Percentiles rank a stretch among this genome's conserved stretches.
These are phyloP conservation scores for Amylostereum areolatum DNA, from an alignment of 1,284 basidiomycete genomes.

Conservation along the genomic window DNA sequence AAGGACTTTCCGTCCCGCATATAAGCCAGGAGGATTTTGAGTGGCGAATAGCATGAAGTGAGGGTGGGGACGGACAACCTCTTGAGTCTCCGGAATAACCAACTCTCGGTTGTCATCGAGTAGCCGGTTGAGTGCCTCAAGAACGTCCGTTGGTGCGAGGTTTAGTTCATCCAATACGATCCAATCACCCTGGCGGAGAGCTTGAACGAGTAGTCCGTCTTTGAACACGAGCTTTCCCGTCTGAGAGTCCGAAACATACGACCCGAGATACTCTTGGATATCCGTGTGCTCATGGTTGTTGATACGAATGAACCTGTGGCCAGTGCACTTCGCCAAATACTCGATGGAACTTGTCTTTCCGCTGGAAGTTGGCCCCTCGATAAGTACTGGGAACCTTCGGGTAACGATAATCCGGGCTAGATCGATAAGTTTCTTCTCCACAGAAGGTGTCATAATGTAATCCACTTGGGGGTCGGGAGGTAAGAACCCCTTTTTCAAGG, in stretches of 20 bases:
- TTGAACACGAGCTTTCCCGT: constrained; percentile 93
- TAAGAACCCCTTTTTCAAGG: constrained; percentile 72
- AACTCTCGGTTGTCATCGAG: constrained; percentile 98
- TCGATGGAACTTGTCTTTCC: constrained; percentile 98
- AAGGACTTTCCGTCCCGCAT: constrained; percentile 92
- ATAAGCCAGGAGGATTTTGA: constrained; percentile 97
- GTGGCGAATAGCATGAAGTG: constrained; percentile 99
- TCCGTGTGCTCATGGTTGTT: constrained; percentile 99
- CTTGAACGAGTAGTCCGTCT: constrained; percentile 91
- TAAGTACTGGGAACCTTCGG: constrained; percentile 89
- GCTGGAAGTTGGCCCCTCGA: constrained; percentile 97
- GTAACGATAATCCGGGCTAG: constrained; percentile 89
- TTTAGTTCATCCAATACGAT: constrained; percentile 98
- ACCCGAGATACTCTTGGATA: constrained; percentile 97
- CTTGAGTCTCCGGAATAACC: constrained; percentile 94
- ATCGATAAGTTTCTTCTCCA: constrained; percentile 92
- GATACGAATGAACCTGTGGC: constrained; percentile 95
- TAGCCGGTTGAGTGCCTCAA: constrained; percentile 95
- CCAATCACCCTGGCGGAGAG: constrained; percentile 92
- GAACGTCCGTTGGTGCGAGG: constrained; percentile 94
- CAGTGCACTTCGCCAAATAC: constrained; percentile 90
- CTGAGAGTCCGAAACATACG: constrained; percentile 89
- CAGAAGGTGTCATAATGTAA: constrained; percentile 95
- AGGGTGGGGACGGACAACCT: constrained; percentile 90
- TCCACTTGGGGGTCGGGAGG: constrained; percentile 61